A percentile compares a stretch with the other conserved stretches of the same genome.
phyloP scores from a whole-genome alignment of 73 alveolate species.

The Tetrahymena thermophila region DNA sequence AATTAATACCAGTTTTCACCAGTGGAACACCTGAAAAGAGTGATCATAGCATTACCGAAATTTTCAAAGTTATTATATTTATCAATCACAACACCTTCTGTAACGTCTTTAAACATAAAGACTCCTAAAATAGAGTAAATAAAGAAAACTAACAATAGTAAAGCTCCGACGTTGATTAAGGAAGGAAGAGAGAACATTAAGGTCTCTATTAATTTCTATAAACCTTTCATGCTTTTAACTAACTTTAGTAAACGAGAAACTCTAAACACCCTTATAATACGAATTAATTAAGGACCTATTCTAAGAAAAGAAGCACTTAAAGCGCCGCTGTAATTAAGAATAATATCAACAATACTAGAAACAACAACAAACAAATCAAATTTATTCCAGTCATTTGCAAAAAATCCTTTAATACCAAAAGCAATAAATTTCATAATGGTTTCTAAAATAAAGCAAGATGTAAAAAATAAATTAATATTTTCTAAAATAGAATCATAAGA shows the following conservation, averaged over 20 bases:
- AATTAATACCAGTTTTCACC: conserved; percentile 82
- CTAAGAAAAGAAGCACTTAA: conserved; percentile 48
- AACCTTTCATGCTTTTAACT: conserved; percentile 76
- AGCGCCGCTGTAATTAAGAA: conserved; percentile 62
- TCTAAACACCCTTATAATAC: conserved; percentile 89
- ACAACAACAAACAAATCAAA: conserved; percentile 93
- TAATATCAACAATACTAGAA: conserved; percentile 73
- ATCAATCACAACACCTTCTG: conserved; percentile 49
- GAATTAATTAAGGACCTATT: conserved; percentile 82
- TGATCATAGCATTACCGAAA: conserved; percentile 62
- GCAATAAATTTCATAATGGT: conserved; percentile 73
- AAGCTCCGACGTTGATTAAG: conserved; percentile 74
- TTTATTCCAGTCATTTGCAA: conserved; percentile 81
- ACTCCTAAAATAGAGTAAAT: conserved; percentile 86
- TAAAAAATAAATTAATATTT: conserved; percentile 62
- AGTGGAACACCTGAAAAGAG: conserved; percentile 75
- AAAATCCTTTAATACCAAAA: conserved; percentile 70
- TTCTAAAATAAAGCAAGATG: conserved; percentile 76
- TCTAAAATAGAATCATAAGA: conserved; percentile 44
- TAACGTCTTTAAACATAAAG: conserved; percentile 65
- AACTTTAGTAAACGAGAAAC: conserved; percentile 76
- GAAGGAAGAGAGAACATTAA: conserved; percentile 85
- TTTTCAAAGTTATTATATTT: conserved; percentile 65
- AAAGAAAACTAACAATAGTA: conserved; percentile 79
- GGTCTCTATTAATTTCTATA: conserved; percentile 70